Evolutionary conservation across 495 filamentous ascomycete genomes (phyloP).

Genomic region (Podospora pseudocomata): DNA sequence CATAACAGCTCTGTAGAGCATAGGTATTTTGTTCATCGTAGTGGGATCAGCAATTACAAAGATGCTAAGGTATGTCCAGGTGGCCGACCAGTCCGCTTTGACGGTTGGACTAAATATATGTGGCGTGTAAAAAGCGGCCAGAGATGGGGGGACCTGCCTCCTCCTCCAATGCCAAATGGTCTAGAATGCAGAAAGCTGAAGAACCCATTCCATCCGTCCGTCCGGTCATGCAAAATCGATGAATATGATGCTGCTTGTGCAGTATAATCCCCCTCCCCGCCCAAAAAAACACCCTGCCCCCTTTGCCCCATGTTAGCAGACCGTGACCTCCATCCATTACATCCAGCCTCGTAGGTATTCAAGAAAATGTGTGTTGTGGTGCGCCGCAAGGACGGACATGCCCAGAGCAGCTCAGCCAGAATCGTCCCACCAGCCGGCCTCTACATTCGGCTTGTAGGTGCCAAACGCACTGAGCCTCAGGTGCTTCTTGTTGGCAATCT

Average conservation of each 20-base stretch:
- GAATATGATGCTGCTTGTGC: not conserved
- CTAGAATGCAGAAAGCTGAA: not conserved
- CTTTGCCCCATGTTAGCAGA: not conserved
- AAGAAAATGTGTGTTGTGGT: not conserved
- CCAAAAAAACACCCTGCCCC: not conserved
- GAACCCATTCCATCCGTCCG: not conserved
- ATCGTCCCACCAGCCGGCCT: conserved; percentile 44
- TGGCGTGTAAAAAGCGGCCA: not conserved
- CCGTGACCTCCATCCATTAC: not conserved
- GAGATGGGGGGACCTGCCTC: not conserved
- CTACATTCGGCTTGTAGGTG: conserved; percentile 28
- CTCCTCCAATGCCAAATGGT: not conserved
- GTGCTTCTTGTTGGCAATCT: conserved; percentile 37
- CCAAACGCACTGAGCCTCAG: conserved; percentile 48
- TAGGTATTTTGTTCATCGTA: not conserved
- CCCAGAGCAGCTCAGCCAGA: conserved; percentile 35
- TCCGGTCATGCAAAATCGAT: not conserved
- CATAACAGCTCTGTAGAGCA: not conserved
- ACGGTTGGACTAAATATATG: not conserved
- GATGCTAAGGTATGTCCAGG: not conserved
- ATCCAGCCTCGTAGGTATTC: not conserved
- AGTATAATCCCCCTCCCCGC: not conserved
- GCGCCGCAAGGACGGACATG: conserved; percentile 6
- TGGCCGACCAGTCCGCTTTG: not conserved
- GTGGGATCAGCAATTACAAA: conserved; percentile 7